phyloP scores from a whole-genome alignment of 257 asterid genomes.

The Solanum sitiens region DNA sequence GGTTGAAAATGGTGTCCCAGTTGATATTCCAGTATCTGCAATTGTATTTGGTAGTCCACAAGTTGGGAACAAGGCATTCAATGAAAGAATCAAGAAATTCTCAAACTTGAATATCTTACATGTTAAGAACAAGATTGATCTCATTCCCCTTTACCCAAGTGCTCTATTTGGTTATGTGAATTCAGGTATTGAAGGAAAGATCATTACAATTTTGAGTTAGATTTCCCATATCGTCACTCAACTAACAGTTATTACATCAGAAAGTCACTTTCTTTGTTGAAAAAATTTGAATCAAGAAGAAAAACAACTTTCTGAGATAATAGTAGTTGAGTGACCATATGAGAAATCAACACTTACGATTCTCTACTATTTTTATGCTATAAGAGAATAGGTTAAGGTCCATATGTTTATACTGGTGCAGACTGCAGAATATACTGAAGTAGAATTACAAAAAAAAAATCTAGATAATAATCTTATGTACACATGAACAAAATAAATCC shows the following conservation, averaged over 20 bases:
- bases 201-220: neutral
- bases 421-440: neutral
- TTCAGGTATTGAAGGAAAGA: neutral
- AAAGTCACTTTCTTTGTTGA: neutral
- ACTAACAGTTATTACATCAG: neutral
- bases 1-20: constrained; percentile 49
- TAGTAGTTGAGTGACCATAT: neutral
- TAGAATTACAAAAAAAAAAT: neutral
- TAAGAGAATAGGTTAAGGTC: neutral
- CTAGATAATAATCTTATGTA: neutral
- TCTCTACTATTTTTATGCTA: neutral
- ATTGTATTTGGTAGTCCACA: constrained; percentile 80
- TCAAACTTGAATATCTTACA: constrained; percentile 56
- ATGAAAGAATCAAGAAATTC: constrained; percentile 20
- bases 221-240: neutral
- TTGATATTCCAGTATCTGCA: constrained; percentile 58
- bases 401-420: neutral
- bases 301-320: neutral
- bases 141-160: constrained; percentile 58
- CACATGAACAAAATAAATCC: neutral
- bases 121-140: constrained; percentile 57
- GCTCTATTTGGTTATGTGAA: constrained; percentile 31
- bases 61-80: constrained; percentile 58
- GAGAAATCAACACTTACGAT: neutral
- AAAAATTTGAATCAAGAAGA: neutral